Percentiles rank a stretch among this genome's conserved stretches.
Conservation (phyloP, 2,329 filamentous ascomycete species). For the Cercospora canescens region DNA sequence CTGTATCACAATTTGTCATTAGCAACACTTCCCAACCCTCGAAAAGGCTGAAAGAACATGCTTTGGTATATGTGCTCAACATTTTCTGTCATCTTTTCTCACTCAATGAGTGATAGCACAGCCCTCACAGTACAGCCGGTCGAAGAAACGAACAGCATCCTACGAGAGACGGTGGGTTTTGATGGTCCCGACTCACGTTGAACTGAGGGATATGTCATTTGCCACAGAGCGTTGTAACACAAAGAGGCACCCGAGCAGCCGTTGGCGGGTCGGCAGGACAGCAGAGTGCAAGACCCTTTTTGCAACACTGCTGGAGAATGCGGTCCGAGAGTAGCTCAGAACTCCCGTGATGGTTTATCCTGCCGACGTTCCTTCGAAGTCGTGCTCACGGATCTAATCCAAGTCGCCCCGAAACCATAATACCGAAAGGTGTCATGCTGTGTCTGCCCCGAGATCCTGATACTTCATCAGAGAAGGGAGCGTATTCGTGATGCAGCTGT, state of each 20-base stretch:
- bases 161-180: background rate
- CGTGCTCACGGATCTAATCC: too few species aligned
- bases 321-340: background rate
- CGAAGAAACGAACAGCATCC: background rate
- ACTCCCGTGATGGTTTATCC: background rate
- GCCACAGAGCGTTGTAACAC: background rate
- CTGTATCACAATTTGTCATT: background rate
- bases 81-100: background rate
- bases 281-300: background rate
- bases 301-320: background rate
- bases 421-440: too few species aligned
- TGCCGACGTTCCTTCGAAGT: background rate
- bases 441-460: too few species aligned
- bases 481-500: too few species aligned
- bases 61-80: too few species aligned
- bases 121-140: background rate
- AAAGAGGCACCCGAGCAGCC: background rate
- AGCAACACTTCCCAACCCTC: too few species aligned
- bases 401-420: too few species aligned
- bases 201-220: background rate
- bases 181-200: background rate
- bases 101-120: background rate
- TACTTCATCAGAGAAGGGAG: too few species aligned
- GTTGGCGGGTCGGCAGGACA: background rate
- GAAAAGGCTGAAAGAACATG: too few species aligned